phyloP scores from a whole-genome alignment of 148 eudicot genomes.

The Pharnaceum exiguum region DNA sequence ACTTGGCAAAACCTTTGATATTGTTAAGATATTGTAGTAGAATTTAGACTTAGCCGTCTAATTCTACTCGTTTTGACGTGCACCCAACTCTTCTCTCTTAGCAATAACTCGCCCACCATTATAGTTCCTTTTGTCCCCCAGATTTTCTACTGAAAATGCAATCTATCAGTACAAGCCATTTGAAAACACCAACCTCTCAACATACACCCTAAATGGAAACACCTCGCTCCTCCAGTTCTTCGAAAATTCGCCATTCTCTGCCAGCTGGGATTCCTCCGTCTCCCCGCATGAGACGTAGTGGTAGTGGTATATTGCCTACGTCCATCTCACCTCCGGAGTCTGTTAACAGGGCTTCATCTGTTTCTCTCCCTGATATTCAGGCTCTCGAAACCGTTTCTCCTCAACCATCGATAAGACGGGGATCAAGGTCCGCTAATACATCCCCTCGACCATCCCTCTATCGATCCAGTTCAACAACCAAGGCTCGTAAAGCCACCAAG shows the following conservation, averaged over 20 bases:
- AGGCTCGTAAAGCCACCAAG: conserved; percentile 13
- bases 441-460: conserved; percentile 36
- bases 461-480: conserved; percentile 22
- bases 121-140: background rate
- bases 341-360: conserved; percentile 6
- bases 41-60: conserved; percentile 15
- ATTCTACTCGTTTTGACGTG: conserved; percentile 26
- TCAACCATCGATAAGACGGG: conserved; percentile 4
- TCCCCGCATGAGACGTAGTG: conserved; percentile 31
- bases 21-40: background rate
- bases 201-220: conserved; percentile 18
- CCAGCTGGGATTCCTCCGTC: conserved; percentile 30
- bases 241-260: conserved; percentile 22
- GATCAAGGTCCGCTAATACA: conserved; percentile 23
- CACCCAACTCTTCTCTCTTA: conserved; percentile 26
- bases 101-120: conserved; percentile 24
- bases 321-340: conserved; percentile 33
- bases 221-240: conserved; percentile 9
- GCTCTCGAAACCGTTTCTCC: conserved; percentile 14
- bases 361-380: conserved; percentile 21
- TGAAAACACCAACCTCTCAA: background rate
- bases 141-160: background rate
- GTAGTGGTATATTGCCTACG: conserved; percentile 19
- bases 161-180: background rate
- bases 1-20: conserved; percentile 15